phyloP scores from a whole-genome alignment of 176 grass and related monocot species.

The maize (Zea mays) region Zm-B73-REFERENCE-NAM-5.0 NC_050098.1:230994501-230995000 shows the following conservation, averaged over 20 bases:
- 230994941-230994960: not conserved
- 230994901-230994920: slow-evolving; percentile 67
- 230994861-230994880: slow-evolving; percentile 67
- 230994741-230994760: slow-evolving; percentile 49
- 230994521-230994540: slow-evolving; percentile 64
- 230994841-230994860: slow-evolving; percentile 62
- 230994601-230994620: slow-evolving; percentile 67
- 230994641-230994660: slow-evolving; percentile 47
- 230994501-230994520: slow-evolving; percentile 53
- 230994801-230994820: slow-evolving; percentile 44
- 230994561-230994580: slow-evolving; percentile 36
- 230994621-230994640: slow-evolving; percentile 73
- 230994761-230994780: slow-evolving; percentile 64
- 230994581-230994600: slow-evolving; percentile 54
- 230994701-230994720: slow-evolving; percentile 55
- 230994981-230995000: not conserved
- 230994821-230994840: slow-evolving; percentile 65
- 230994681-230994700: slow-evolving; percentile 61
- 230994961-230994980: slow-evolving; percentile 13
- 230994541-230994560: slow-evolving; percentile 47
- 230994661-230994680: slow-evolving; percentile 51
- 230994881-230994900: slow-evolving; percentile 59
- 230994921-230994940: slow-evolving; percentile 50
- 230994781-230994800: slow-evolving; percentile 55
- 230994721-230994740: slow-evolving; percentile 39